These are phyloP conservation scores for Flaveria brownii DNA, from an alignment of 129 eudicot genomes.

Conservation along the genomic window DNA sequence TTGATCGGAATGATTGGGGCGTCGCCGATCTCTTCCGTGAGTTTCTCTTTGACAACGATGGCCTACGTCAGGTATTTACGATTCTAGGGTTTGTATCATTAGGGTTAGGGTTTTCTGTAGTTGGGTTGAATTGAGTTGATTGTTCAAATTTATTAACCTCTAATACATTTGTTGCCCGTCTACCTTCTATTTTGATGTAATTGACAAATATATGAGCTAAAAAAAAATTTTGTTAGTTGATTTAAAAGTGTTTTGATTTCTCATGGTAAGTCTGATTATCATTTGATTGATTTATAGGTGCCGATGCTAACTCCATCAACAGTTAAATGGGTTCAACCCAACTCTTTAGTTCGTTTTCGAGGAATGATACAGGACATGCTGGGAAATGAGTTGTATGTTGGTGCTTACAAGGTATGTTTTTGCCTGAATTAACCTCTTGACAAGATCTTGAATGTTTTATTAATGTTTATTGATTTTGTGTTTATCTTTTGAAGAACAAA, in stretches of 20 bases:
- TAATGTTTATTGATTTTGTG: neutral
- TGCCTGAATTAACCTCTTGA: neutral
- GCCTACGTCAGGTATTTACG: constrained; percentile 57
- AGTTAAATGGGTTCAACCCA: constrained; percentile 53
- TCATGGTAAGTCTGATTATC: neutral
- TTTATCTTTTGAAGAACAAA: constrained; percentile 41
- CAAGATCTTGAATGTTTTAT: neutral
- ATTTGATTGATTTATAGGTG: constrained; percentile 45
- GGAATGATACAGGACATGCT: constrained; percentile 97
- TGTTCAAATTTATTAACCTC: neutral
- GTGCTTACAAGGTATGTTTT: constrained; percentile 75
- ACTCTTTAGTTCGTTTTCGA: constrained; percentile 76
- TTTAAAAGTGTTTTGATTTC: constrained; percentile 3
- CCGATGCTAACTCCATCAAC: constrained; percentile 65
- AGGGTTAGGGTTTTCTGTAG: neutral
- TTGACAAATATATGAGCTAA: no score
- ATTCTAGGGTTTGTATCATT: constrained; percentile 23
- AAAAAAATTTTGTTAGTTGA: neutral
- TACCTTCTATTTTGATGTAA: no score
- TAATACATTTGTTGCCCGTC: no score
- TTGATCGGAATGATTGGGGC: constrained; percentile 80
- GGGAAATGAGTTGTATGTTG: constrained; percentile 90
- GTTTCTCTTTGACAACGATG: constrained; percentile 46
- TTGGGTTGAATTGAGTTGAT: neutral
- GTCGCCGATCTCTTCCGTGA: constrained; percentile 62